Evolutionary conservation across 768 basidiomycete species (phyloP).

Genomic region (Gloeopeniophorella convolvens): DNA sequence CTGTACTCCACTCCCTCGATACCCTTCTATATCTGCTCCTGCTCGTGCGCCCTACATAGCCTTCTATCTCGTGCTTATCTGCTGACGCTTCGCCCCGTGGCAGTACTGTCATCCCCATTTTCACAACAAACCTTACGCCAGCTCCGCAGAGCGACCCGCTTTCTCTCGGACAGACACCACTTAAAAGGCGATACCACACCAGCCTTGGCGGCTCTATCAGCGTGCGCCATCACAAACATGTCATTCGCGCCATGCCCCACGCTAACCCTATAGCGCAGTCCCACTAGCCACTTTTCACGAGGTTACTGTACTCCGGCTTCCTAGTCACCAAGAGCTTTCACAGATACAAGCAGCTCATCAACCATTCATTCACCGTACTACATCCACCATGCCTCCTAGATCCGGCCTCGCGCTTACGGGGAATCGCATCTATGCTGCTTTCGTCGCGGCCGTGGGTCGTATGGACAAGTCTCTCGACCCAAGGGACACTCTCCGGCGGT

Average conservation of each 20-base stretch:
- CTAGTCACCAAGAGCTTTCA: background rate
- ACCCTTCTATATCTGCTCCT: background rate
- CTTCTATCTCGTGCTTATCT: background rate
- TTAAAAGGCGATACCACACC: too few relatives aligned
- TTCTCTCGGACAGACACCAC: background rate
- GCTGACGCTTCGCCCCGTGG: background rate
- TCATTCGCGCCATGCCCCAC: too few relatives aligned
- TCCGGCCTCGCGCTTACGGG: background rate
- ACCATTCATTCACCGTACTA: background rate
- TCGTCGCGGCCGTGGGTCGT: constrained; percentile 55
- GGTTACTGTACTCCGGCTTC: background rate
- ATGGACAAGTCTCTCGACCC: constrained; percentile 78
- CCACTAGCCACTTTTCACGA: too few relatives aligned
- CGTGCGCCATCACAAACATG: too few relatives aligned
- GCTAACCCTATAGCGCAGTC: too few relatives aligned
- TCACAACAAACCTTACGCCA: background rate
- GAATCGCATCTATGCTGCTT: constrained; percentile 33
- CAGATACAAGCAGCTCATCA: background rate
- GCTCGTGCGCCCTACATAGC: background rate
- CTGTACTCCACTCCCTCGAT: background rate
- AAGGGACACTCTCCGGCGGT: constrained; percentile 50
- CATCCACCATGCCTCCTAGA: constrained; percentile 10
- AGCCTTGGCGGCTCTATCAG: too few relatives aligned
- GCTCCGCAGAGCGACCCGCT: background rate
- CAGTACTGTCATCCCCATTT: background rate